These are phyloP conservation scores for Hibiscus mutabilis DNA, from an alignment of 345 rosid species.

Conservation along the genomic window DNA sequence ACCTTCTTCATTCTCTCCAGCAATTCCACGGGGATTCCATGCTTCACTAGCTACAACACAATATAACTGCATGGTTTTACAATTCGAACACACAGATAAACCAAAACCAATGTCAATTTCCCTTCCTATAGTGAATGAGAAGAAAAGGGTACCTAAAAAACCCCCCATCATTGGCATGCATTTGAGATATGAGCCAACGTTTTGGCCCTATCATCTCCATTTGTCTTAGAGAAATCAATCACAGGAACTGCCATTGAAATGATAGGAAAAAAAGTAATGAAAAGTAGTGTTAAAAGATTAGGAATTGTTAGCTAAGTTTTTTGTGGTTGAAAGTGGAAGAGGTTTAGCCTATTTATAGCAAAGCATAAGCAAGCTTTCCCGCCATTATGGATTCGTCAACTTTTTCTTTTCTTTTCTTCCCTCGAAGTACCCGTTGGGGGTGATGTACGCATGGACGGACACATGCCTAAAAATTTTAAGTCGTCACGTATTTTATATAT, in stretches of 20 bases:
- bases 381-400: background rate
- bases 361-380: conserved; percentile 25
- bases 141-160: too few species aligned
- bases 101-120: too few species aligned
- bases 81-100: background rate
- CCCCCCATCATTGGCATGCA: too few species aligned
- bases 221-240: too few species aligned
- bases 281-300: too few species aligned
- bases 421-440: conserved; percentile 13
- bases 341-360: conserved; percentile 23
- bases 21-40: conserved; percentile 66
- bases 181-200: too few species aligned
- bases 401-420: background rate
- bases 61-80: background rate
- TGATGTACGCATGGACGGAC: background rate
- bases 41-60: conserved; percentile 59
- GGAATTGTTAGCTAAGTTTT: background rate
- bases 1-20: too few species aligned
- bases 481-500: too few species aligned
- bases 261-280: too few species aligned
- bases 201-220: too few species aligned
- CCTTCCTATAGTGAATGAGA: too few species aligned
- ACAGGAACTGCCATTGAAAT: conserved; percentile 60
- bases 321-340: background rate
- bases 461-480: too few species aligned